These are phyloP conservation scores for Rhododendron ovatum DNA, from an alignment of 148 eudicot genomes.

Conservation along the genomic window DNA sequence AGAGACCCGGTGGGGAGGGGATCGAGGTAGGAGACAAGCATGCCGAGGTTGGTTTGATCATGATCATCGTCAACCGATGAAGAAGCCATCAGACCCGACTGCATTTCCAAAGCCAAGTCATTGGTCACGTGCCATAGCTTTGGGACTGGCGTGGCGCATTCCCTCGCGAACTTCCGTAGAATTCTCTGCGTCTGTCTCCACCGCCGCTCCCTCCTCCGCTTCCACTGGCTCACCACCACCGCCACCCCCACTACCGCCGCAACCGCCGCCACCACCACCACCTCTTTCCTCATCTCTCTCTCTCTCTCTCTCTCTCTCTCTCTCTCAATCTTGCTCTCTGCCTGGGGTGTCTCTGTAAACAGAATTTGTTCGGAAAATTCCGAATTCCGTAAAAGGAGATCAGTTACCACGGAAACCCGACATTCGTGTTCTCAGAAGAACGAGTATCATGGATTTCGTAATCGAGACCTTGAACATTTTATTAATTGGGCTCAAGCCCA, in stretches of 20 bases:
- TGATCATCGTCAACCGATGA: neutral
- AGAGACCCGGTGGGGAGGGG: conserved; percentile 53
- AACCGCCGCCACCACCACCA: conserved; percentile 13
- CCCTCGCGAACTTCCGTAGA: conserved; percentile 47
- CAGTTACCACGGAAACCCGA: neutral
- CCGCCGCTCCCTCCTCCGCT: conserved; percentile 22
- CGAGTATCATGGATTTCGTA: neutral
- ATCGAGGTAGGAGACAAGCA: conserved; percentile 31
- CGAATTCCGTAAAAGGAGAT: neutral
- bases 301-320: neutral
- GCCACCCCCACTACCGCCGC: conserved; percentile 23
- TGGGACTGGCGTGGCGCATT: conserved; percentile 44
- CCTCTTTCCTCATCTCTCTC: conserved; percentile 22
- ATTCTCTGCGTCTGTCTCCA: conserved; percentile 33
- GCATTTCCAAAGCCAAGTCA: conserved; percentile 38
- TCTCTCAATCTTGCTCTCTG: conserved; percentile 2
- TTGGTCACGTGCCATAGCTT: conserved; percentile 39
- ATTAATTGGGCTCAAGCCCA: neutral
- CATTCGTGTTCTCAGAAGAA: neutral
- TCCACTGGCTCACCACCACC: conserved; percentile 22
- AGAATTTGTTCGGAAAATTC: neutral
- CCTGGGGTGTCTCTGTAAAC: neutral
- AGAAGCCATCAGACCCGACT: conserved; percentile 10
- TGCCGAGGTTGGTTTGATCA: conserved; percentile 12
- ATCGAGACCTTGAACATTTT: neutral